Percentiles rank a stretch among this genome's conserved stretches.
Evolutionary conservation across 1,284 basidiomycete genomes (phyloP).

Genomic region (Ganoderma meredithae): DNA sequence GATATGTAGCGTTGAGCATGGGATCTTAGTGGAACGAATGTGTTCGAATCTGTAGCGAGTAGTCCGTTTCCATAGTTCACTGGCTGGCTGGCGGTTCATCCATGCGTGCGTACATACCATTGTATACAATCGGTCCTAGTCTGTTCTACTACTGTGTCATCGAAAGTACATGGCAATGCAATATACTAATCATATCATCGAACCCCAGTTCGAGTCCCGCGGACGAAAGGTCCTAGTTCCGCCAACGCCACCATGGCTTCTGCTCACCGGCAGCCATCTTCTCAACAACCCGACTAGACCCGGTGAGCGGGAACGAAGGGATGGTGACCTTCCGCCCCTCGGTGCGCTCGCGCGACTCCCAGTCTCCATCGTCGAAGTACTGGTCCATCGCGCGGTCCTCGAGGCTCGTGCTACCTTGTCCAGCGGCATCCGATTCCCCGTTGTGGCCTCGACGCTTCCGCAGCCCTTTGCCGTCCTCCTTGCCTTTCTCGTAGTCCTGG

Average conservation of each 20-base stretch:
- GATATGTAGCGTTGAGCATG: constrained; percentile 13
- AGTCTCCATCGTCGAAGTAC: constrained; percentile 73
- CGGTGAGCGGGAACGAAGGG: constrained; percentile 34
- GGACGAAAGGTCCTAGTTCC: constrained; percentile 4
- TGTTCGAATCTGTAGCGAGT: constrained; percentile 1
- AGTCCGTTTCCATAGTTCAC: neutral
- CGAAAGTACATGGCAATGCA: neutral
- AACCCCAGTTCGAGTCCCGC: neutral
- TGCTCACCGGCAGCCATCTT: constrained; percentile 10
- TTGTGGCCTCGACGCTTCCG: constrained; percentile 26
- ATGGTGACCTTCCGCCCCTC: constrained; percentile 40
- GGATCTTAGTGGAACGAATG: neutral
- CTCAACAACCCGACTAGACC: neutral
- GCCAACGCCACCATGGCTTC: constrained; percentile 33
- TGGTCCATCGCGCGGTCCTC: constrained; percentile 60
- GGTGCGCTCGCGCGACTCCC: constrained; percentile 55
- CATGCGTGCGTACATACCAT: neutral
- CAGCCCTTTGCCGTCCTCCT: constrained; percentile 32
- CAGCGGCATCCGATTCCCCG: neutral
- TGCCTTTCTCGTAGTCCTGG: constrained; percentile 37
- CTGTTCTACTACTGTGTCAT: constrained; percentile 5
- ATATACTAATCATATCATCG: neutral
- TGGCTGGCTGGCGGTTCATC: neutral
- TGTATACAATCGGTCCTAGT: neutral
- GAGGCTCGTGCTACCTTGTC: constrained; percentile 36